phyloP scores from a whole-genome alignment of 257 asterid genomes.

The Nicotiana tabacum region DNA sequence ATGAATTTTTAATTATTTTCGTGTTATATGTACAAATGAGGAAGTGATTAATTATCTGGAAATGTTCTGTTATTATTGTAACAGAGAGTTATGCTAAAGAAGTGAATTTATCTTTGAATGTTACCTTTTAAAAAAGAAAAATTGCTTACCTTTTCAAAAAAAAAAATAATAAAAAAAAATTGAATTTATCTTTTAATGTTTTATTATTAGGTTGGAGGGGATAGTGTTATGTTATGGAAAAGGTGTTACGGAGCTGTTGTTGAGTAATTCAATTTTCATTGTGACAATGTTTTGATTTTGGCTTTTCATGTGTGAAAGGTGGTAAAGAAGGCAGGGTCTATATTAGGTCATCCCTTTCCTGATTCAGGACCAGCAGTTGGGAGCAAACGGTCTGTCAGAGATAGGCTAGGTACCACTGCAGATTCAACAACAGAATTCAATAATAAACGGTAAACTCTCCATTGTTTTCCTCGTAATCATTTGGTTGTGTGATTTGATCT shows the following conservation, averaged over 20 bases:
- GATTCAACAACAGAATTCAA: conserved; percentile 41
- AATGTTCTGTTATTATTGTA: neutral
- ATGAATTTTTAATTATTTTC: neutral
- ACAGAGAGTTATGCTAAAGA: neutral
- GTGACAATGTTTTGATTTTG: neutral
- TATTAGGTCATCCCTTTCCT: conserved; percentile 23
- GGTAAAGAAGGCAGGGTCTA: conserved; percentile 55
- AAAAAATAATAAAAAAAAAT: neutral
- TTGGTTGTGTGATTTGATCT: neutral
- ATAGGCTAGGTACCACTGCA: conserved; percentile 67
- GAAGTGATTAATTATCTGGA: neutral
- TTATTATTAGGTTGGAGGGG: neutral
- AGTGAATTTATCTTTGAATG: neutral
- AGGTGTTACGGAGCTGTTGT: conserved; percentile 3
- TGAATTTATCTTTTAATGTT: neutral
- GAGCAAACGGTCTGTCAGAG: conserved; percentile 65
- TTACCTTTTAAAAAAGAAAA: neutral
- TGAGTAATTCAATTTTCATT: neutral
- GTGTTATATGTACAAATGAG: neutral
- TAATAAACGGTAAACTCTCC: conserved; percentile 52
- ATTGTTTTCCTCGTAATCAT: neutral
- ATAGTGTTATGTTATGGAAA: neutral
- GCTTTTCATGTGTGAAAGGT: conserved; percentile 36
- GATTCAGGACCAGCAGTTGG: conserved; percentile 43
- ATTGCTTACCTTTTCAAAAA: neutral